These are phyloP conservation scores for Chenopodium suecicum DNA, from an alignment of 148 eudicot species.

Conservation along the genomic window DNA sequence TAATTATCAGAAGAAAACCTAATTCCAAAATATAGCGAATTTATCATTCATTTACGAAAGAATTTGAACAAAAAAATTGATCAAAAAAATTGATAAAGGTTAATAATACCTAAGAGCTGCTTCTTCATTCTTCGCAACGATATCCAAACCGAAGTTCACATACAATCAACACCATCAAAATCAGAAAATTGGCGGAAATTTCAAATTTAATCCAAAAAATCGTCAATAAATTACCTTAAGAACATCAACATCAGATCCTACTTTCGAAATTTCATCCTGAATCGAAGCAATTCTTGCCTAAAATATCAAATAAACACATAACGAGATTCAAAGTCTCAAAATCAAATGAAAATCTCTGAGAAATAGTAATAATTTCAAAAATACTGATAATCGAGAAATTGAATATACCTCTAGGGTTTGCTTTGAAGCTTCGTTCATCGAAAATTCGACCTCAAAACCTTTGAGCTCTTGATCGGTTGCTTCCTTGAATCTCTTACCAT, in stretches of 20 bases:
- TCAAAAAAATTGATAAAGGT: not conserved
- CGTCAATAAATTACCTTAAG: slow-evolving; percentile 44
- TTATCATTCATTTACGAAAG: not conserved
- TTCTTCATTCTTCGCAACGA: slow-evolving; percentile 48
- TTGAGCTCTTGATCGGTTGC: slow-evolving; percentile 57
- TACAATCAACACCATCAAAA: slow-evolving; percentile 18
- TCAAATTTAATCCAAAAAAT: not conserved
- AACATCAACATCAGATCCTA: slow-evolving; percentile 56
- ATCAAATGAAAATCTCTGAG: not conserved
- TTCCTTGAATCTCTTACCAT: slow-evolving; percentile 56
- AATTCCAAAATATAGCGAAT: not conserved
- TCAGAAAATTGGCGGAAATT: slow-evolving; percentile 7
- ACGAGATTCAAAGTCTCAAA: not conserved
- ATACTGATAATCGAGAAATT: not conserved
- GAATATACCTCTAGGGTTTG: slow-evolving; percentile 61
- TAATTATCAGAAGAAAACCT: not conserved
- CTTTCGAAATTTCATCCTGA: slow-evolving; percentile 59
- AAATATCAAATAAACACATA: slow-evolving; percentile 12
- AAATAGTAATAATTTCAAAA: not conserved
- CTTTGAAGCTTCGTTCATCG: slow-evolving; percentile 53
- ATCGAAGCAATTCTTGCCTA: slow-evolving; percentile 55
- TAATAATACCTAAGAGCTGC: slow-evolving; percentile 43
- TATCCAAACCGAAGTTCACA: slow-evolving; percentile 20
- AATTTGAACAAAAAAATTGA: not conserved
- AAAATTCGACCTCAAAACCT: slow-evolving; percentile 69